A percentile compares a stretch with the other conserved stretches of the same genome.
Conservation (phyloP, 2,329 filamentous ascomycete species). For the Trematosphaeria pertusa region DNA sequence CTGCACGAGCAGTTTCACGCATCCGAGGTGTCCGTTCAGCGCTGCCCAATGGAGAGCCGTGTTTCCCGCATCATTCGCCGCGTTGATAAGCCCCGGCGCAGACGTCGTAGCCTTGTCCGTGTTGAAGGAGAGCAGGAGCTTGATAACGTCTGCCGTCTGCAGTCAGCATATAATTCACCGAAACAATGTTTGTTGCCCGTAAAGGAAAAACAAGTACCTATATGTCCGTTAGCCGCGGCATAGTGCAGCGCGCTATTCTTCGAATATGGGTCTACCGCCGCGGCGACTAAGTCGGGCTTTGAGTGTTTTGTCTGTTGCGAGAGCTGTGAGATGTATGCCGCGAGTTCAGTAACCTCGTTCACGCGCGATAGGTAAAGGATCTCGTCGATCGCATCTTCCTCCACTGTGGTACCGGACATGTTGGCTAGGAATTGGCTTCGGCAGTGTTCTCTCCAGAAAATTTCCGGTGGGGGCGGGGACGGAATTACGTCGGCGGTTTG, state of each 20-base stretch:
- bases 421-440: conserved; percentile 9
- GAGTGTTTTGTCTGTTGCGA: conserved; percentile 67
- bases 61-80: conserved; percentile 82
- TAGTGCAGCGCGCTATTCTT: conserved; percentile 87
- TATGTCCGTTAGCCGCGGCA: conserved; percentile 88
- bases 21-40: conserved; percentile 82
- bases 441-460: conserved; percentile 8
- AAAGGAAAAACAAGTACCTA: conserved; percentile 60
- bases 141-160: conserved; percentile 39
- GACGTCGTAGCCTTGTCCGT: conserved; percentile 27
- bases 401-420: conserved; percentile 30
- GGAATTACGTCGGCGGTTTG: too few relatives aligned
- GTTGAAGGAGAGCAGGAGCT: conserved; percentile 48
- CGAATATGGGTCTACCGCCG: conserved; percentile 75
- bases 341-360: conserved; percentile 76
- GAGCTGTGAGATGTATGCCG: conserved; percentile 64
- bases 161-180: conserved; percentile 24
- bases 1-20: conserved; percentile 78
- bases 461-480: conserved; percentile 23
- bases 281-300: conserved; percentile 68
- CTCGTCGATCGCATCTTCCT: conserved; percentile 85
- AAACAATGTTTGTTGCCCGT: conserved; percentile 3
- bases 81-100: conserved; percentile 64
- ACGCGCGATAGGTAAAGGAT: conserved; percentile 85
- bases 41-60: conserved; percentile 94